Percentiles rank a stretch among this genome's conserved stretches.
Conservation (phyloP, 306 rosid genomes). For the Ammopiptanthus mongolicus region DNA sequence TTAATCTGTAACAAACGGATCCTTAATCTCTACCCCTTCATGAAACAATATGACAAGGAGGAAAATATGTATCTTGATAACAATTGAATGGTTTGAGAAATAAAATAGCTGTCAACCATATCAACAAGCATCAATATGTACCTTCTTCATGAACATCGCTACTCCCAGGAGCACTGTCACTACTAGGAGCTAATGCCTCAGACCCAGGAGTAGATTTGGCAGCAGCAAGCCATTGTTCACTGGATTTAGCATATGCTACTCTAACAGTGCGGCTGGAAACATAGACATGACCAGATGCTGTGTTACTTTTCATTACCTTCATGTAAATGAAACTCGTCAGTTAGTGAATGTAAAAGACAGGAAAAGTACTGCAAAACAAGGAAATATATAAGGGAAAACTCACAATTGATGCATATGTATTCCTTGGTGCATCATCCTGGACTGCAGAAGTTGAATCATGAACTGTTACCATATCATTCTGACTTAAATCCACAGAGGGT, state of each 20-base stretch:
- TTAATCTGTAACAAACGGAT: too few relatives aligned
- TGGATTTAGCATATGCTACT: slow-evolving; percentile 45
- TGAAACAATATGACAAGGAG: slow-evolving; percentile 12
- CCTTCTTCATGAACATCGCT: slow-evolving; percentile 80
- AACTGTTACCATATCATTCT: slow-evolving; percentile 35
- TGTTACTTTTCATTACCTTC: slow-evolving; percentile 60
- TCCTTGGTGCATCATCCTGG: slow-evolving; percentile 69
- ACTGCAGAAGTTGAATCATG: slow-evolving; percentile 48
- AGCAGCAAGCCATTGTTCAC: slow-evolving; percentile 37
- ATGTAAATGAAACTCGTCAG: slow-evolving; percentile 33
- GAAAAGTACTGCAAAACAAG: background rate
- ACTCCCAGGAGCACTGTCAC: slow-evolving; percentile 58
- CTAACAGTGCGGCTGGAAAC: slow-evolving; percentile 47
- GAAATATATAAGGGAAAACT: slow-evolving; percentile 34
- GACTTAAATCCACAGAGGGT: slow-evolving; percentile 37
- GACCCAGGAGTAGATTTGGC: slow-evolving; percentile 48
- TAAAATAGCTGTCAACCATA: background rate
- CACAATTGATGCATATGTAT: slow-evolving; percentile 90
- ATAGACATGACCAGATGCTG: slow-evolving; percentile 43
- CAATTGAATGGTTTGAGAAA: background rate
- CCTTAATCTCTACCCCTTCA: too few relatives aligned
- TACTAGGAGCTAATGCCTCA: slow-evolving; percentile 49
- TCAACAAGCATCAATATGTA: slow-evolving; percentile 29
- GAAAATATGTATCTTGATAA: background rate
- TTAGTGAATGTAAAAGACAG: slow-evolving; percentile 13